A percentile compares a stretch with the other conserved stretches of the same genome.
Conservation (phyloP, 208 protist species). For the Herpetomonas tarakana region DNA sequence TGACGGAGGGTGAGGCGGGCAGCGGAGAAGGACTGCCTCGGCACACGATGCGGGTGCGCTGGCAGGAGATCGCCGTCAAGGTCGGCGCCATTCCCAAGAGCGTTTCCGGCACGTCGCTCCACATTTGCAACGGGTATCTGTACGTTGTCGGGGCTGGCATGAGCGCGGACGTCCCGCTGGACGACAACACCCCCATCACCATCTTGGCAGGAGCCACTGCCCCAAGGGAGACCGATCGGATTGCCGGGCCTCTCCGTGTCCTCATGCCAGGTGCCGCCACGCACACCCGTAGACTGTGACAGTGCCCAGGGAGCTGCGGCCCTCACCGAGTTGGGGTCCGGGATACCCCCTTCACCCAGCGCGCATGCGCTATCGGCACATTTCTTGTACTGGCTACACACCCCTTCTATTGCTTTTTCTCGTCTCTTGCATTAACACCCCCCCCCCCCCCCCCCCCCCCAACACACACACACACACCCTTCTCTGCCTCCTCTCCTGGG, state of each 20-base stretch:
- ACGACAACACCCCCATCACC: neutral
- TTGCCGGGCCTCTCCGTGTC: conserved; percentile 19
- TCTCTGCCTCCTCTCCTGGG: no score
- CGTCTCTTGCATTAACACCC: no score
- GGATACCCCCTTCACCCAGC: no score
- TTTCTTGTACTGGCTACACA: no score
- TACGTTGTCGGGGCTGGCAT: conserved; percentile 35
- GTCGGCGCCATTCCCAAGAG: conserved; percentile 38
- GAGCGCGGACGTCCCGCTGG: neutral
- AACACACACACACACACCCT: no score
- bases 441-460: no score
- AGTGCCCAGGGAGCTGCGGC: no score
- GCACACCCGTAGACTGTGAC: neutral
- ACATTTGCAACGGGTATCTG: conserved; percentile 43
- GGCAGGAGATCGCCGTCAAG: conserved; percentile 29
- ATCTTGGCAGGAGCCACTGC: neutral
- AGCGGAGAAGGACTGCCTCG: conserved; percentile 15
- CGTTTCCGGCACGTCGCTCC: conserved; percentile 31
- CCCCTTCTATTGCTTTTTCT: no score
- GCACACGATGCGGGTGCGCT: conserved; percentile 26
- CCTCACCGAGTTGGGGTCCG: no score
- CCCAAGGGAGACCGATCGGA: conserved; percentile 2
- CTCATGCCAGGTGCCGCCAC: conserved; percentile 16
- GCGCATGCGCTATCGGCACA: no score
- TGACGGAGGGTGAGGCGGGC: neutral